phyloP scores from a whole-genome alignment of 306 rosid genomes.

The Prunus armeniaca region DNA sequence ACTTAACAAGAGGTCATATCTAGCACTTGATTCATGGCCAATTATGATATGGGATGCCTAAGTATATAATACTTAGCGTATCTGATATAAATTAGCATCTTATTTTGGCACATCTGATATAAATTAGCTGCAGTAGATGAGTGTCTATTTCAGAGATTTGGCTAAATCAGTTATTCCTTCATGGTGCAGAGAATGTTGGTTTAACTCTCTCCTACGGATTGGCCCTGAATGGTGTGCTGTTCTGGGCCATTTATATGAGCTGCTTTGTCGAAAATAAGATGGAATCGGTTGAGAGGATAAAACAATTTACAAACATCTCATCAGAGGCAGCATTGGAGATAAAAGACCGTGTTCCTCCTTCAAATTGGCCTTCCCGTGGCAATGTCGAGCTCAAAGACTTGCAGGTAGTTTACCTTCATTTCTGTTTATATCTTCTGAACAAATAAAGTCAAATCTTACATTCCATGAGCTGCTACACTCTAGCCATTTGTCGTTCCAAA shows the following conservation, averaged over 20 bases:
- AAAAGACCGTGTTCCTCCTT: slow-evolving; percentile 62
- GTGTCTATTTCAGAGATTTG: not conserved
- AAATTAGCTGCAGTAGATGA: not conserved
- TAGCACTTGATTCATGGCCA: too few relatives aligned
- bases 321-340: slow-evolving; percentile 76
- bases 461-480: too few relatives aligned
- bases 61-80: too few relatives aligned
- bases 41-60: too few relatives aligned
- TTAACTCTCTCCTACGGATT: slow-evolving; percentile 85
- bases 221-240: slow-evolving; percentile 67
- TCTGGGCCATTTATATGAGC: slow-evolving; percentile 76
- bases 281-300: slow-evolving; percentile 95
- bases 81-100: too few relatives aligned
- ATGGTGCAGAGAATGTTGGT: slow-evolving; percentile 73
- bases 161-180: slow-evolving; percentile 7
- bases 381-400: slow-evolving; percentile 72
- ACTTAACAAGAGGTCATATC: too few relatives aligned
- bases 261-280: slow-evolving; percentile 74
- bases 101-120: not conserved
- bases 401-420: slow-evolving; percentile 48
- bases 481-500: too few relatives aligned
- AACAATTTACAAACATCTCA: slow-evolving; percentile 71
- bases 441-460: not conserved
- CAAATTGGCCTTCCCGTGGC: slow-evolving; percentile 83
- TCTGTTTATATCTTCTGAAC: not conserved